These are phyloP conservation scores for Globisporangium carolinianum DNA, from an alignment of 352 stramenopile species.

Conservation along the genomic window DNA sequence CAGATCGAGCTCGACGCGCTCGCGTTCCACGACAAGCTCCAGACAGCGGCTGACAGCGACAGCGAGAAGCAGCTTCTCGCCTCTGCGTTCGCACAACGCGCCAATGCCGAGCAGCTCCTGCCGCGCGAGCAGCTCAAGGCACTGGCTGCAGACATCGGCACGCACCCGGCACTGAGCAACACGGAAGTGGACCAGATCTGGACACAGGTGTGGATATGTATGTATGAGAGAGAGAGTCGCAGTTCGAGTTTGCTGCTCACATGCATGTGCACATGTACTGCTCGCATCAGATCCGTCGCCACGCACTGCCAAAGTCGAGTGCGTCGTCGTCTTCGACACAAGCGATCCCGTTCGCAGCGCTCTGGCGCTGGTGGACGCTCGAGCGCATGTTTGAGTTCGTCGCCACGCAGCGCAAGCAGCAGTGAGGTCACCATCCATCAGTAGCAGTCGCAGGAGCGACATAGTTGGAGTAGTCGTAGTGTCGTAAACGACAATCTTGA, in stretches of 20 bases:
- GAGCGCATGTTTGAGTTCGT: constrained; percentile 28
- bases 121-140: constrained; percentile 23
- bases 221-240: not conserved
- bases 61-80: constrained; percentile 30
- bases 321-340: too few relatives aligned
- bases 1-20: constrained; percentile 24
- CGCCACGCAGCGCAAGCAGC: not conserved
- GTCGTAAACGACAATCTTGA: too few relatives aligned
- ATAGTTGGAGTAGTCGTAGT: too few relatives aligned
- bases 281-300: constrained; percentile 1
- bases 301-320: not conserved
- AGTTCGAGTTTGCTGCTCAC: too few relatives aligned
- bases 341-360: constrained; percentile 21
- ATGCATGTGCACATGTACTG: not conserved
- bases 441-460: not conserved
- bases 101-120: constrained; percentile 9
- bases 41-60: constrained; percentile 9
- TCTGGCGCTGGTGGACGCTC: constrained; percentile 60
- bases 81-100: constrained; percentile 26
- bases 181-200: constrained; percentile 53
- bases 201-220: constrained; percentile 16
- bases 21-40: constrained; percentile 18
- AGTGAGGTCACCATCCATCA: not conserved
- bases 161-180: constrained; percentile 17
- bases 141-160: constrained; percentile 26